A percentile compares a stretch with the other conserved stretches of the same genome.
Evolutionary conservation across 225 moss, liverwort and hornwort species (phyloP).

Genomic region (Climacium dendroides): DNA sequence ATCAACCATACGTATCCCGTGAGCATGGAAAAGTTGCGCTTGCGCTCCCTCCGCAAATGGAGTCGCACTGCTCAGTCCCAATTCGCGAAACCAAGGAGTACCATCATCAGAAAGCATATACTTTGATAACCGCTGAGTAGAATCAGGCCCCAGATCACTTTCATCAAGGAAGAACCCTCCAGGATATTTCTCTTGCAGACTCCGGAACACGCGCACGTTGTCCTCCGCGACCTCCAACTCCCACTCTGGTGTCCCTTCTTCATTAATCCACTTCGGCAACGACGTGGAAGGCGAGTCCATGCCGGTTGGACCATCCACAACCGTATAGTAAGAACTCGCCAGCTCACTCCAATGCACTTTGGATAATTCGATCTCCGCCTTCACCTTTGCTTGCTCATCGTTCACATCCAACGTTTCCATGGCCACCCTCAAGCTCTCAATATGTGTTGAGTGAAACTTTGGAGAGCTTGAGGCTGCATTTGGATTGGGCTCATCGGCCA

Average conservation of each 20-base stretch:
- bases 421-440: background rate
- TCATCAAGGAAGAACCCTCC: background rate
- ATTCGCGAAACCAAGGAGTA: rapidly evolving
- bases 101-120: rapidly evolving
- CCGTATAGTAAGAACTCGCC: background rate
- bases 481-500: no score
- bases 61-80: background rate
- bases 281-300: background rate
- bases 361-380: background rate
- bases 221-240: background rate
- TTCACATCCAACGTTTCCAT: background rate
- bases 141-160: background rate
- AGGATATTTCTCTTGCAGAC: background rate
- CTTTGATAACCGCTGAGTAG: no score
- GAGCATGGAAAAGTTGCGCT: background rate
- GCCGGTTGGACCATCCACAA: rapidly evolving
- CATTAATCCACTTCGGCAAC: background rate
- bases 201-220: background rate
- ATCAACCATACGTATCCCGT: rapidly evolving
- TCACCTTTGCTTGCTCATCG: background rate
- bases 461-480: no score
- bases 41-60: background rate
- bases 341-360: background rate
- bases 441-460: rapidly evolving
- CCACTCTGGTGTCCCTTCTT: background rate